Percentiles rank a stretch among this genome's conserved stretches.
phyloP scores from a whole-genome alignment of 2,329 filamentous ascomycete species.

The Daldinia sp. region DNA sequence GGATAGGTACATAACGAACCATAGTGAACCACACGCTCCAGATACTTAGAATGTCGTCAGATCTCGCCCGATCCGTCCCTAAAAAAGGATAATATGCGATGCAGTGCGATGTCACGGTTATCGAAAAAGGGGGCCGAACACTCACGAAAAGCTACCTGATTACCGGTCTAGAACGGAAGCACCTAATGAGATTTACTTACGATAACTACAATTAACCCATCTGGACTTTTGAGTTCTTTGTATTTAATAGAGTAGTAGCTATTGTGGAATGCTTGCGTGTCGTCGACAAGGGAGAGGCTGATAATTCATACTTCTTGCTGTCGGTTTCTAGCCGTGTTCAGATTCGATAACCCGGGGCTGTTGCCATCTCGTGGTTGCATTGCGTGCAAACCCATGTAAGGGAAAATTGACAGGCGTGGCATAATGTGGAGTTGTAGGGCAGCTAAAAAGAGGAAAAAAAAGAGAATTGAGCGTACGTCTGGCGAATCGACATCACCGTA shows the following conservation, averaged over 20 bases:
- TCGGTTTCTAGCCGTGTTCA: slow-evolving; percentile 26
- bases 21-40: background rate
- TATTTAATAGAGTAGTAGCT: slow-evolving; percentile 29
- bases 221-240: slow-evolving; percentile 4
- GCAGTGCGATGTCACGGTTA: slow-evolving; percentile 12
- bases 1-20: background rate
- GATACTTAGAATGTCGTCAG: slow-evolving; percentile 20
- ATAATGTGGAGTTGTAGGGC: slow-evolving; percentile 37
- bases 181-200: background rate
- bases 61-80: slow-evolving; percentile 16
- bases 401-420: slow-evolving; percentile 31
- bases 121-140: slow-evolving; percentile 1
- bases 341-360: slow-evolving; percentile 25
- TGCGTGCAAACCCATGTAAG: slow-evolving; percentile 31
- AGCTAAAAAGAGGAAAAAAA: slow-evolving; percentile 17
- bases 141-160: slow-evolving; percentile 8
- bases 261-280: slow-evolving; percentile 33
- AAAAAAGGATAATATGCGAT: slow-evolving; percentile 8
- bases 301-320: slow-evolving; percentile 22
- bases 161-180: slow-evolving; percentile 12
- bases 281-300: slow-evolving; percentile 18
- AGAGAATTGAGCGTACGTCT: slow-evolving; percentile 10
- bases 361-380: slow-evolving; percentile 31
- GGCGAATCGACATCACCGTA: slow-evolving; percentile 1
- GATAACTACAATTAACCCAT: slow-evolving; percentile 12